Evolutionary conservation across 306 rosid species (phyloP).

Genomic region (Bauhinia variegata): DNA sequence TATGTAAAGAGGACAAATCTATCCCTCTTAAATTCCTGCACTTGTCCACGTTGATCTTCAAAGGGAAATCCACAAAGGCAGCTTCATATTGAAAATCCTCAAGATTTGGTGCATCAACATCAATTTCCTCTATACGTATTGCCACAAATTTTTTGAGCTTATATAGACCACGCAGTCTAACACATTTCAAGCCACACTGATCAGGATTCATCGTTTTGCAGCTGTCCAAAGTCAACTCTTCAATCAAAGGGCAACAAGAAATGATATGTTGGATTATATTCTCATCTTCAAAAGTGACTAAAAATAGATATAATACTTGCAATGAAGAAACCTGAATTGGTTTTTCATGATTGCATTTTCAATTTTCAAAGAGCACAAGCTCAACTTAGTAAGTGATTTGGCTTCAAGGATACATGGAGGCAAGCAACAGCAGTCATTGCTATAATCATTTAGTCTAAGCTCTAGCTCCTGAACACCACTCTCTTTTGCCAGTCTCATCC

Average conservation of each 20-base stretch:
- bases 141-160: no score
- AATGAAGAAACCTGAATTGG: background rate
- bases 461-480: constrained; percentile 12
- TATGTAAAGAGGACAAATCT: background rate
- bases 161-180: no score
- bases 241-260: no score
- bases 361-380: background rate
- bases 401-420: background rate
- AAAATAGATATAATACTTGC: constrained; percentile 1
- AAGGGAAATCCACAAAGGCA: no score
- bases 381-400: constrained; percentile 18
- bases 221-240: no score
- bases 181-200: no score
- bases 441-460: no score
- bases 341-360: background rate
- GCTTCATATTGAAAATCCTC: background rate
- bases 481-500: constrained; percentile 7
- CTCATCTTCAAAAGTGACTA: background rate
- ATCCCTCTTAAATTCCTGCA: constrained; percentile 23
- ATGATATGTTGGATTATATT: no score
- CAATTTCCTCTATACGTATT: no score
- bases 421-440: no score
- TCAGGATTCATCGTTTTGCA: no score
- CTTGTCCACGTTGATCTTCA: background rate
- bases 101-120: background rate